phyloP scores from a whole-genome alignment of 129 eudicot species.

The Escallonia rubra region DNA sequence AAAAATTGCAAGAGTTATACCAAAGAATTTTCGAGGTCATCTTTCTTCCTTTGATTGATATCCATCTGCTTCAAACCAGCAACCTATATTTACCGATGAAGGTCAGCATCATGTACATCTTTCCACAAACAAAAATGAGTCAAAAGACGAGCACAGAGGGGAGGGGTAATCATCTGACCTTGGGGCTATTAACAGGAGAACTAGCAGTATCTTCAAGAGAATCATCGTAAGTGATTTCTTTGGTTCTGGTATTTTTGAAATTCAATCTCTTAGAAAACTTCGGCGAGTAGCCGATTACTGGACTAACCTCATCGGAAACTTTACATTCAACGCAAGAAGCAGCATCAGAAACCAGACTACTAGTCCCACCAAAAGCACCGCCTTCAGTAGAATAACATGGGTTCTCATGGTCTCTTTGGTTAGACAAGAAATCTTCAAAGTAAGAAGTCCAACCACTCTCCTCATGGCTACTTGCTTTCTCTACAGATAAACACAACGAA shows the following conservation, averaged over 20 bases:
- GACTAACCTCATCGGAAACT: constrained; percentile 2
- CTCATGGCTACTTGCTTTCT: constrained; percentile 24
- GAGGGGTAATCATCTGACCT: constrained; percentile 31
- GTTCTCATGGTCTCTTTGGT: constrained; percentile 21
- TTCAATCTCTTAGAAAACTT: constrained; percentile 35
- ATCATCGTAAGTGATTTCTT: constrained; percentile 45
- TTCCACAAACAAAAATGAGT: neutral
- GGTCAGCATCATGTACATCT: constrained; percentile 3
- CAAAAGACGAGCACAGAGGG: too few species aligned
- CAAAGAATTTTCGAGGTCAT: constrained; percentile 25
- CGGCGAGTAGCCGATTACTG: neutral
- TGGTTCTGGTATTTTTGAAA: constrained; percentile 42
- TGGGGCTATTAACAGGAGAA: constrained; percentile 84
- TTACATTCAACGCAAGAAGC: constrained; percentile 33
- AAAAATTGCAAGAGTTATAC: constrained; percentile 19
- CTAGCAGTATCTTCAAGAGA: constrained; percentile 82
- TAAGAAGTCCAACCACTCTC: constrained; percentile 86
- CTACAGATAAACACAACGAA: constrained; percentile 14
- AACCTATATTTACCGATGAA: constrained; percentile 13
- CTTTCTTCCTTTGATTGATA: constrained; percentile 30
- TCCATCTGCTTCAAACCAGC: constrained; percentile 30
- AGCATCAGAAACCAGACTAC: constrained; percentile 51
- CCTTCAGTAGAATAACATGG: constrained; percentile 1
- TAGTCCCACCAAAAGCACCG: constrained; percentile 2
- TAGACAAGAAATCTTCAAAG: constrained; percentile 55